Evolutionary conservation across 1,139 yeast species (phyloP).

Genomic region (Scheffersomyces segobiensis): DNA sequence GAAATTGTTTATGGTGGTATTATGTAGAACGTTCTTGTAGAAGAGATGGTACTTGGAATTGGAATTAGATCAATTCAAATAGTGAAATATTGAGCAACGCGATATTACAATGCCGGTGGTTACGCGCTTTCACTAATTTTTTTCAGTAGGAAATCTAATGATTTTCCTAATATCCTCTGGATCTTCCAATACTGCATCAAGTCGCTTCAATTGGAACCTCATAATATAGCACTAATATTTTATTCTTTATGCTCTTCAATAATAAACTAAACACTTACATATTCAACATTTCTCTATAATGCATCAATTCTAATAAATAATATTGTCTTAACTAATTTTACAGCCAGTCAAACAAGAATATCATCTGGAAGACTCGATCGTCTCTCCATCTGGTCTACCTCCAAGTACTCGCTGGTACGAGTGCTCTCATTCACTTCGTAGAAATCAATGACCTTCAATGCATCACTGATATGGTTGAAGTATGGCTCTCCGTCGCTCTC

Average conservation of each 20-base stretch:
- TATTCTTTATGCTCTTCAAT: not conserved
- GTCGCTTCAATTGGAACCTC: no score
- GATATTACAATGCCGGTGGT: no score
- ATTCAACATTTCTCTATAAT: not conserved
- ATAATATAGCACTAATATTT: not conserved
- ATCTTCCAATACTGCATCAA: no score
- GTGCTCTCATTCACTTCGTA: constrained; percentile 22
- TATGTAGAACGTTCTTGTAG: no score
- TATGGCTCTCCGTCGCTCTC: constrained; percentile 33
- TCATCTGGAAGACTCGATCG: constrained; percentile 7
- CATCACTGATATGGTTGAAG: constrained; percentile 44
- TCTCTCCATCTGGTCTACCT: constrained; percentile 7
- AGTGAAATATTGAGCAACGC: no score
- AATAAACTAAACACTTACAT: not conserved
- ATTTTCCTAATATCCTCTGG: no score
- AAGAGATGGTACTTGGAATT: no score
- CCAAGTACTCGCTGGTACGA: constrained; percentile 4
- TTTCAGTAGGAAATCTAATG: no score
- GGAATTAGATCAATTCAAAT: no score
- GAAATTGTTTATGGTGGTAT: not conserved
- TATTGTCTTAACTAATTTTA: not conserved
- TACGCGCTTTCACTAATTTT: no score
- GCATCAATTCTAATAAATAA: not conserved
- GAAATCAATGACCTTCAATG: constrained; percentile 41
- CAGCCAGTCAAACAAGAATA: not conserved